Evolutionary conservation across 257 asterid species (phyloP).

Genomic region (Solanum pennellii): DNA sequence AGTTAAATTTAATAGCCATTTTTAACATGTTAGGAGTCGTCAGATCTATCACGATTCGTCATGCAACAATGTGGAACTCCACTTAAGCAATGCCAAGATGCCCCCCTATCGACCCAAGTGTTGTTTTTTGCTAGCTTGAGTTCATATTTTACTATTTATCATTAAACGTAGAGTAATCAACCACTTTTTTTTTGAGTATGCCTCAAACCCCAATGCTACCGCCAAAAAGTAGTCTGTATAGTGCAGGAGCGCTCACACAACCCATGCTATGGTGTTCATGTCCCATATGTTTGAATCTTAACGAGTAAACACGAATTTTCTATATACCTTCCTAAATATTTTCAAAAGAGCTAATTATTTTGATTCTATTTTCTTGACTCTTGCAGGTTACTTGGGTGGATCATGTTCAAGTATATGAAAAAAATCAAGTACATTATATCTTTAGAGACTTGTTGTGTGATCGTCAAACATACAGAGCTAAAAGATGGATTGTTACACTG

Average conservation of each 20-base stretch:
- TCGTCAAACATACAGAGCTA: conserved; percentile 63
- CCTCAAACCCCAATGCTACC: no score
- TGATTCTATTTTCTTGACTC: background rate
- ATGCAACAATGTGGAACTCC: background rate
- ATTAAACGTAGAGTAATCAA: no score
- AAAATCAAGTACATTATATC: conserved; percentile 31
- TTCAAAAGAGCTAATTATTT: background rate
- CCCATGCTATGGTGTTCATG: background rate
- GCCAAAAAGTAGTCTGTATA: no score
- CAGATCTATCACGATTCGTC: background rate
- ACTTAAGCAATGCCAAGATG: no score
- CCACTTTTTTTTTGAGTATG: no score
- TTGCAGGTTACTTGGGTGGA: conserved; percentile 70
- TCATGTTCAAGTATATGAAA: conserved; percentile 70
- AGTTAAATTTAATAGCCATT: background rate
- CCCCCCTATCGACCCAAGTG: no score
- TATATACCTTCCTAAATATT: background rate
- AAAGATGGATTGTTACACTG: conserved; percentile 48
- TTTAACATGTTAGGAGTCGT: background rate
- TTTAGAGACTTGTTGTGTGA: conserved; percentile 42
- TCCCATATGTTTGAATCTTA: background rate
- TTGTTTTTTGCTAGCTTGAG: no score
- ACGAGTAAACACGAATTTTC: background rate
- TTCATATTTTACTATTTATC: no score
- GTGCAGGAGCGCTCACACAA: no score